Evolutionary conservation across 306 rosid species (phyloP).

Genomic region (Vigna trinervia): DNA sequence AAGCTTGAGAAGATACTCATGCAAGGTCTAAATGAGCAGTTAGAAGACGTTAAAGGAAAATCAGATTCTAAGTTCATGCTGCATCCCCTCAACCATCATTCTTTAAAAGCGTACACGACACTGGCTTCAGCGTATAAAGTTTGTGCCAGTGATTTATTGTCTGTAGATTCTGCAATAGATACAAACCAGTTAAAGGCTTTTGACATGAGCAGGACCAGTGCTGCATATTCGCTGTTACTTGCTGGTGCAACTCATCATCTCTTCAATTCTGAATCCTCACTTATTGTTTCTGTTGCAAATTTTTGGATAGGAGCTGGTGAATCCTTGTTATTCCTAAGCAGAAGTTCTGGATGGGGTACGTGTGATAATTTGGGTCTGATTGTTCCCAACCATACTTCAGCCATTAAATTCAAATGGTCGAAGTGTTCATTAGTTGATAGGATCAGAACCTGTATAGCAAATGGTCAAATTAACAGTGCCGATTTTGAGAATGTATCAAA

Average conservation of each 20-base stretch:
- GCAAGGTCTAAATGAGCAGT: slow-evolving; percentile 52
- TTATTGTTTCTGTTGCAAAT: slow-evolving; percentile 66
- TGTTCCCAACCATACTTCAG: slow-evolving; percentile 35
- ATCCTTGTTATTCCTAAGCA: slow-evolving; percentile 61
- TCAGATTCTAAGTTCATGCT: slow-evolving; percentile 49
- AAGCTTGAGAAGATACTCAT: slow-evolving; percentile 64
- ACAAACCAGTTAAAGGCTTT: slow-evolving; percentile 48
- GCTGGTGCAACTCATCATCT: slow-evolving; percentile 79
- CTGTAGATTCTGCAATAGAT: slow-evolving; percentile 40
- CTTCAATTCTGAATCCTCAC: slow-evolving; percentile 67
- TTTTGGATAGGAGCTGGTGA: slow-evolving; percentile 81
- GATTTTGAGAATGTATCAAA: slow-evolving; percentile 54
- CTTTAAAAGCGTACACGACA: slow-evolving; percentile 68
- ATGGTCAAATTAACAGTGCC: slow-evolving; percentile 39
- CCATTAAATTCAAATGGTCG: slow-evolving; percentile 47
- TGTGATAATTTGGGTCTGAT: slow-evolving; percentile 40
- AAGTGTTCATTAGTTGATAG: slow-evolving; percentile 57
- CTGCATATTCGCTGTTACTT: slow-evolving; percentile 74
- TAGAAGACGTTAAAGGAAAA: slow-evolving; percentile 48
- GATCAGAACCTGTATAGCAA: slow-evolving; percentile 31
- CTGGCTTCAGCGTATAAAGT: slow-evolving; percentile 78
- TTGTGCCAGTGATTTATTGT: slow-evolving; percentile 52
- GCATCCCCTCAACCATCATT: slow-evolving; percentile 71
- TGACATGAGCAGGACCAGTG: slow-evolving; percentile 59
- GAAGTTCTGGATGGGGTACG: slow-evolving; percentile 57